phyloP scores from a whole-genome alignment of 306 rosid genomes.

The Vigna unguiculata region DNA sequence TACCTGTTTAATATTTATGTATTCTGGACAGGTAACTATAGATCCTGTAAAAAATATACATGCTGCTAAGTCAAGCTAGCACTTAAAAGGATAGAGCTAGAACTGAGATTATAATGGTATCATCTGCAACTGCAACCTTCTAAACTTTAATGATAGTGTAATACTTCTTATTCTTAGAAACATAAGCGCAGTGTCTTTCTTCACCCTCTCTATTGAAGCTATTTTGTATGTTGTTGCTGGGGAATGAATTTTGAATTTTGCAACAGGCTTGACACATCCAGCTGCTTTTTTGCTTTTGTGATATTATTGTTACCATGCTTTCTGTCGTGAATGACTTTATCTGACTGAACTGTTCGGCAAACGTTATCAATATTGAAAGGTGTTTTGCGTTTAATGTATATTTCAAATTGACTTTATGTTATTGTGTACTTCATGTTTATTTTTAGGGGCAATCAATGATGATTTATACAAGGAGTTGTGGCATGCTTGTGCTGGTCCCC shows the following conservation, averaged over 20 bases:
- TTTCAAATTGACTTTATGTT: background rate
- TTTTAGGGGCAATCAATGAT: conserved; percentile 27
- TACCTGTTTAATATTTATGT: background rate
- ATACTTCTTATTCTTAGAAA: background rate
- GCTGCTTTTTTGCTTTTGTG: background rate
- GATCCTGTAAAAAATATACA: background rate
- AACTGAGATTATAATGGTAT: background rate
- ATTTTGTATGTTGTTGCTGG: background rate
- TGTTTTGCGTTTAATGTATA: background rate
- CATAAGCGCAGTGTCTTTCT: background rate
- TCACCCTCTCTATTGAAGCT: background rate
- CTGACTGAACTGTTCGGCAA: background rate
- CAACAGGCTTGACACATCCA: background rate
- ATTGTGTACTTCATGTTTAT: background rate
- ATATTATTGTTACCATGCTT: background rate
- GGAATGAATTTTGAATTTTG: background rate
- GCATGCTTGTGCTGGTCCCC: conserved; percentile 33
- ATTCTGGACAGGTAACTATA: background rate
- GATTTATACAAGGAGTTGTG: conserved; percentile 29
- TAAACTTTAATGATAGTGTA: background rate
- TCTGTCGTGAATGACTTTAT: background rate
- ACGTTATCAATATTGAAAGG: background rate
- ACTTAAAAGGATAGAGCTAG: conserved; percentile 8
- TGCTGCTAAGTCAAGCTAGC: background rate
- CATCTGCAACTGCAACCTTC: background rate